phyloP scores from a whole-genome alignment of 768 basidiomycete species.

The Kwoniella dendrophila region DNA sequence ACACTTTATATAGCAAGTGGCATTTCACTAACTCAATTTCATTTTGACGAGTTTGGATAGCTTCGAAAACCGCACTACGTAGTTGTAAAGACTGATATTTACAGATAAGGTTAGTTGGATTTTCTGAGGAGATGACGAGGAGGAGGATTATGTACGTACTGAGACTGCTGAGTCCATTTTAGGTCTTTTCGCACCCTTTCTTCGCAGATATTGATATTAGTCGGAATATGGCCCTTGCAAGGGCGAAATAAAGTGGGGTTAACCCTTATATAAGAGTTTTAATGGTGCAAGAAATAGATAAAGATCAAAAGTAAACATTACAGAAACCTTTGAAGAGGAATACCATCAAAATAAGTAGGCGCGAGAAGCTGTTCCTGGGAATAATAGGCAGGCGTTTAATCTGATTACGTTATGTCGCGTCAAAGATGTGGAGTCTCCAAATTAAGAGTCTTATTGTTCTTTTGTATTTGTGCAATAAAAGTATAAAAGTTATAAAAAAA shows the following conservation, averaged over 20 bases:
- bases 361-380: conserved; percentile 1
- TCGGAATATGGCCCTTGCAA: background rate
- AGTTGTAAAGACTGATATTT: conserved; percentile 24
- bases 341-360: conserved; percentile 11
- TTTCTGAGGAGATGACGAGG: background rate
- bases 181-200: background rate
- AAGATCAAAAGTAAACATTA: background rate
- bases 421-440: background rate
- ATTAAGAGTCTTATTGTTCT: conserved; percentile 4
- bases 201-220: background rate
- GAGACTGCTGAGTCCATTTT: conserved; percentile 21
- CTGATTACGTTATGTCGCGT: background rate
- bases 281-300: background rate
- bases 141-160: conserved; percentile 15
- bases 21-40: conserved; percentile 35
- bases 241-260: background rate
- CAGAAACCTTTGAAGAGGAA: conserved; percentile 9
- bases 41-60: conserved; percentile 18
- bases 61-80: conserved; percentile 31
- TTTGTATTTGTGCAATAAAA: background rate
- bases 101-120: no score
- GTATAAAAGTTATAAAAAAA: background rate
- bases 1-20: no score
- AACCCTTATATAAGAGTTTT: no score
- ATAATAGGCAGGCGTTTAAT: no score